Conservation (phyloP, 177 flowering plant genomes). For the Tripterygium wilfordii region DNA sequence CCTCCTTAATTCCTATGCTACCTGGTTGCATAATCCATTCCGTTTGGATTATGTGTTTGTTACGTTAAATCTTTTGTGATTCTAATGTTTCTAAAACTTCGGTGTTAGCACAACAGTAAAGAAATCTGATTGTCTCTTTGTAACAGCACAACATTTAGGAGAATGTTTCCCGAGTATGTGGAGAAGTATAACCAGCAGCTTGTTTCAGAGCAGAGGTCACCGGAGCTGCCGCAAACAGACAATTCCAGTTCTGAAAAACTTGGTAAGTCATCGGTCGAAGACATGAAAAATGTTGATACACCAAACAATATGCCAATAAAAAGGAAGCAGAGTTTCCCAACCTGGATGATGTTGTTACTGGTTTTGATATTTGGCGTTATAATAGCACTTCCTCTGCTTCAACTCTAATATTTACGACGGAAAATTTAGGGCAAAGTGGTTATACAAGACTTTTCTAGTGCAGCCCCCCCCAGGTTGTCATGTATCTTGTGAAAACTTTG, state of each 20-base stretch:
- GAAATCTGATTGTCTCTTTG: slow-evolving; percentile 2
- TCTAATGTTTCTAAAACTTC: no score
- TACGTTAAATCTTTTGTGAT: no score
- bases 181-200: slow-evolving; percentile 75
- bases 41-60: no score
- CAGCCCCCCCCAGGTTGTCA: no score
- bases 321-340: slow-evolving; percentile 48
- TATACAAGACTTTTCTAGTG: slow-evolving; percentile 4
- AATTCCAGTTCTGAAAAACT: slow-evolving; percentile 25
- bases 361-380: slow-evolving; percentile 60
- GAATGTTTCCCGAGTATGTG: slow-evolving; percentile 88
- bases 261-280: slow-evolving; percentile 22
- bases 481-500: no score
- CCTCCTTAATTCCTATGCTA: no score
- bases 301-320: slow-evolving; percentile 28
- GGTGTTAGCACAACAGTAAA: no score
- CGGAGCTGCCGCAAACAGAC: slow-evolving; percentile 19
- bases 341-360: slow-evolving; percentile 71
- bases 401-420: slow-evolving; percentile 33
- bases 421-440: slow-evolving; percentile 2
- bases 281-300: slow-evolving; percentile 23
- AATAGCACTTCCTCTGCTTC: slow-evolving; percentile 85
- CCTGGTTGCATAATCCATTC: no score
- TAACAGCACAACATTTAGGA: slow-evolving; percentile 67
- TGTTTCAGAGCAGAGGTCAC: slow-evolving; percentile 25